Evolutionary conservation across 2,329 filamentous ascomycete genomes (phyloP), one percentile per base, ranked within the genome.

Genomic region (Cladosporium colombiae): DNA sequence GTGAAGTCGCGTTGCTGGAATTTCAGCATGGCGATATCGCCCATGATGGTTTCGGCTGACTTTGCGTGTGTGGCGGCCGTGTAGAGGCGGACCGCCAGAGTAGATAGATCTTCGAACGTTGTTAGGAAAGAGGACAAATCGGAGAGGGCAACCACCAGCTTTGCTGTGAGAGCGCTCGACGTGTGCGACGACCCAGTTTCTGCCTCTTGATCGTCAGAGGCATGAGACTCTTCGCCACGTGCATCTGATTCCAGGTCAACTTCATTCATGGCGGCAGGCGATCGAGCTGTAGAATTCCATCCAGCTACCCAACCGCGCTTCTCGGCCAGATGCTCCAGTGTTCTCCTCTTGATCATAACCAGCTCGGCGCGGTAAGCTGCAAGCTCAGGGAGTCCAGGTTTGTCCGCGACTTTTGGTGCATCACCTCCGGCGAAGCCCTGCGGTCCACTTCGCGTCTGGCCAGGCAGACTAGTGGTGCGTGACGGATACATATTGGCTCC

Each of bases 1-100:
- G 81, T 82, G 74, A 89, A 93, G 70, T 98, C 91, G 25, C 86
- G 85, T 91, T 86, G 71, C 63, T 74, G 69, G 55, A 66, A 95
- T 73, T 94, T 93, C 60, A 97, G 81, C 5, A 95, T 85, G 1
- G 93, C 95, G 55, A 98, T 84, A 77, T 99, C 95, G 11, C 92
- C 90, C 76, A 93, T 87, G 67, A 89, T 88, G 23, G 88, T 85
- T 71, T 96, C 89, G 0, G 91, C 89, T 8, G 92, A 91, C 71
- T 96, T 90, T 0, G 83, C 84, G 69, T 94, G 90, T 64, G 89
- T 90, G 5, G 93, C 92, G 5, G 92, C 87, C 16, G 88, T 88
- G 75, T 91, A 96, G 74, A 97, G 91, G 1, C 91, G 90, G 65
- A 96, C 86, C 3, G 93, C 89, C 68, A 91, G 89, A 71, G 55